Evolutionary conservation across 768 basidiomycete genomes (phyloP), one percentile per base, ranked within the genome.

Genomic region (Boletus speciosus): DNA sequence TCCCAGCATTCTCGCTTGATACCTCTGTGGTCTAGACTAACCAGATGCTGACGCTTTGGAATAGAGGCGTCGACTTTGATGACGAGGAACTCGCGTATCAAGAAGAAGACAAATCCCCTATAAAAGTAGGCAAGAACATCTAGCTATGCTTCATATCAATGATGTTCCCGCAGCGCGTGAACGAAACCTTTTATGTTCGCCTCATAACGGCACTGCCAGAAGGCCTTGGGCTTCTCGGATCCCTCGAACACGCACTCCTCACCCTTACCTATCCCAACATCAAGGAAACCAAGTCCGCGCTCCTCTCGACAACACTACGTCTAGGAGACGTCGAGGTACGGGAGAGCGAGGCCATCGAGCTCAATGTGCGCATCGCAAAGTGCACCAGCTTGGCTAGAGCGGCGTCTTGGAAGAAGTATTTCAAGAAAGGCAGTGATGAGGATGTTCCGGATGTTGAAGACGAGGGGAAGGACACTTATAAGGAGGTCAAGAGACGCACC

Each of bases 41-140:
- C 54, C 32, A 58, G 53, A 39, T 45, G 23, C 52, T 61, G 21
- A 59, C 25, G n/a, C 12, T 37, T 36, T 34, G 32, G 5, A 21
- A 34, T 59, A 95, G 93, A n/a, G 93, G 93, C 6, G 78, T 93
- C 40, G 90, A 93, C 69, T 95, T 96, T 71, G 90, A 84, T 47
- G 90, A 93, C 61, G 83, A 85, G 36, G 81, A 83, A 19, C 70
- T 80, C 12, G 80, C 71, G 1, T 88, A 80, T 64, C 66, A 74
- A 10, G 86, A 93, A 66, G 78, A 85, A 48, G 73, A 82, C 57
- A 95, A 96, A 67, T 75, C 82, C 6, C 53, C 74, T 5, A 80
- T 83, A 48, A 96, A 96, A 81, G 95, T 92, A 58, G n/a, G 54
- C 11, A 38, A 37, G 37, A 25, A 27, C 42, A 31, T 16, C 16